Conservation (phyloP, 148 eudicot genomes). For the Diospyros lotus region DNA sequence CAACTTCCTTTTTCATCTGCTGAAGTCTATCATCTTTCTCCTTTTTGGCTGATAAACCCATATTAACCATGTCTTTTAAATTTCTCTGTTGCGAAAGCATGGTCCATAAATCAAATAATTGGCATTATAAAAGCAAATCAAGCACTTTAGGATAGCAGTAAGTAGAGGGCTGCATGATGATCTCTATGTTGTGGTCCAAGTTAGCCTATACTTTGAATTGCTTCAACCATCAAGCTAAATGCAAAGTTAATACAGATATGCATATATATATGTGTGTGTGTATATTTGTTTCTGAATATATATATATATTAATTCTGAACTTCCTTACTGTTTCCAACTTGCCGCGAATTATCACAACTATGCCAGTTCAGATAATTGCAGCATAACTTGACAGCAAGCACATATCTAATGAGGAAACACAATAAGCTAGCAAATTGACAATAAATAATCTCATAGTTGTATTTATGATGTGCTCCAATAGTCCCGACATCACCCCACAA, state of each 20-base stretch:
- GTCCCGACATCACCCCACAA: not conserved
- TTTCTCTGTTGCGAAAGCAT: conserved; percentile 57
- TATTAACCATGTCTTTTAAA: conserved; percentile 62
- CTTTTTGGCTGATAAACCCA: conserved; percentile 74
- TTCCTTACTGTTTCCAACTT: not conserved
- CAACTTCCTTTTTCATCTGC: conserved; percentile 71
- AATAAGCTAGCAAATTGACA: not conserved
- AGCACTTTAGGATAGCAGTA: not conserved
- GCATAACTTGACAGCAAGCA: not conserved
- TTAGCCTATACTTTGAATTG: not conserved
- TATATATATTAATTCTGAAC: too few species aligned
- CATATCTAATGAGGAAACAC: not conserved
- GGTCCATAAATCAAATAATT: conserved; percentile 2
- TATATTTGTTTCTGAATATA: too few species aligned
- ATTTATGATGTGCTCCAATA: not conserved
- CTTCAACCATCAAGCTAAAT: not conserved
- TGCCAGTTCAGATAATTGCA: not conserved
- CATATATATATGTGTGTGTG: too few species aligned
- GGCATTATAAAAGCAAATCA: not conserved
- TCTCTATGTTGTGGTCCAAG: not conserved
- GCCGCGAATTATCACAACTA: not conserved
- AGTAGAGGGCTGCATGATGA: not conserved
- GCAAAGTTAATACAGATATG: not conserved
- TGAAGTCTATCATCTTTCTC: conserved; percentile 84
- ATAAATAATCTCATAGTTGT: not conserved